Evolutionary conservation across 345 rosid species (phyloP).

Genomic region (Anastatica hierochuntica): DNA sequence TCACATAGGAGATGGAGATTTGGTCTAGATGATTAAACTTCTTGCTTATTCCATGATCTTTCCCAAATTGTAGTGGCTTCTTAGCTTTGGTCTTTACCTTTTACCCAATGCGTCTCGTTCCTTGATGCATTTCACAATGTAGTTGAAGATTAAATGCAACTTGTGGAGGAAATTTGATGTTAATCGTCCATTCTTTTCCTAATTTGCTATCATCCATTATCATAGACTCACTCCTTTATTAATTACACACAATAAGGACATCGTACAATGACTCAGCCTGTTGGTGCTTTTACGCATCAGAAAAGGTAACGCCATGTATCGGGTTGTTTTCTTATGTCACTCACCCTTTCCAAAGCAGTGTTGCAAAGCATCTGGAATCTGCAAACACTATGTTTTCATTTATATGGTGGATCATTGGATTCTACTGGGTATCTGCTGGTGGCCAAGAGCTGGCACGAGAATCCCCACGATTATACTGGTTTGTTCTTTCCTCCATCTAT

Average conservation of each 20-base stretch:
- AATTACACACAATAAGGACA: too few relatives aligned
- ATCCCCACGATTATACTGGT: slow-evolving; percentile 91
- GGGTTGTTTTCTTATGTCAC: background rate
- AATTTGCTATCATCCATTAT: too few relatives aligned
- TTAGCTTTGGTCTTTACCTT: background rate
- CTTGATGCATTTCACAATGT: slow-evolving; percentile 2
- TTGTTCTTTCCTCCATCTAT: slow-evolving; percentile 8
- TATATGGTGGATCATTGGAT: slow-evolving; percentile 99
- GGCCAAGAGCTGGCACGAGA: slow-evolving; percentile 57
- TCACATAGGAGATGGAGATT: background rate
- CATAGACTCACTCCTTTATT: too few relatives aligned
- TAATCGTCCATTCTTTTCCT: too few relatives aligned
- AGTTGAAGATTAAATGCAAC: background rate
- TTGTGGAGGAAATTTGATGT: background rate
- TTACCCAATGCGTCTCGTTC: background rate
- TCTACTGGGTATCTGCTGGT: slow-evolving; percentile 96
- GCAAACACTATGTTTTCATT: slow-evolving; percentile 97
- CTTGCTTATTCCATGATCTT: background rate
- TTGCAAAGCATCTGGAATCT: slow-evolving; percentile 88
- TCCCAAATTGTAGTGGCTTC: background rate
- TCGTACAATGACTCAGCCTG: too few relatives aligned
- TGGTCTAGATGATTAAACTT: slow-evolving; percentile 1
- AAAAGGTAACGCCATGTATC: background rate
- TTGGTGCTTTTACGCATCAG: background rate
- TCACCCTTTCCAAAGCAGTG: slow-evolving; percentile 30